Conservation (phyloP, 2,329 filamentous ascomycete genomes). For the Chaetomium strumarium region DNA sequence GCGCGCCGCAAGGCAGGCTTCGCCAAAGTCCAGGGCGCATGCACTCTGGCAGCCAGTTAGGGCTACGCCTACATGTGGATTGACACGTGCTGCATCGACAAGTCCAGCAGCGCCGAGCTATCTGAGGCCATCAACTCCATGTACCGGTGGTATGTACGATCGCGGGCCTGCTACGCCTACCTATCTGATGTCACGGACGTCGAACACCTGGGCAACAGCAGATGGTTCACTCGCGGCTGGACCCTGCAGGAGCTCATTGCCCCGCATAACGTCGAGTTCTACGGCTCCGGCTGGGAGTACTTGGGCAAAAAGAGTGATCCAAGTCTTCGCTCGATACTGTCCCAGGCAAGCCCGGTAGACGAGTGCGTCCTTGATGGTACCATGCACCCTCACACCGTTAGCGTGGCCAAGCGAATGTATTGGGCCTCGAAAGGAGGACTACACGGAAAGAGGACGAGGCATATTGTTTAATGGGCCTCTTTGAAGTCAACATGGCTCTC, state of each 20-base stretch:
- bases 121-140: conserved; percentile 12
- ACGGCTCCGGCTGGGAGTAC: not conserved
- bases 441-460: conserved; percentile 5
- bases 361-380: not conserved
- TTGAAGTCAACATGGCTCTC: conserved; percentile 11
- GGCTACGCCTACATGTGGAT: conserved; percentile 2
- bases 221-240: conserved; percentile 9
- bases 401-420: conserved; percentile 5
- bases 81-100: conserved; percentile 14
- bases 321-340: not conserved
- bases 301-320: not conserved
- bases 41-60: not conserved
- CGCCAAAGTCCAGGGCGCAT: not conserved
- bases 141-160: not conserved
- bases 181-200: not conserved
- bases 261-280: not conserved
- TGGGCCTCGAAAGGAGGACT: conserved; percentile 8
- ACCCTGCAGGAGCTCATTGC: conserved; percentile 11
- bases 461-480: conserved; percentile 10
- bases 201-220: not conserved
- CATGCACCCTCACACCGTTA: not conserved
- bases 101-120: conserved; percentile 7
- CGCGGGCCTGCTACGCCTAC: conserved; percentile 5
- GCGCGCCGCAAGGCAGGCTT: not conserved
- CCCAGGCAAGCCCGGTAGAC: not conserved